phyloP scores from a whole-genome alignment of 495 filamentous ascomycete genomes.

The Podospora conica region DNA sequence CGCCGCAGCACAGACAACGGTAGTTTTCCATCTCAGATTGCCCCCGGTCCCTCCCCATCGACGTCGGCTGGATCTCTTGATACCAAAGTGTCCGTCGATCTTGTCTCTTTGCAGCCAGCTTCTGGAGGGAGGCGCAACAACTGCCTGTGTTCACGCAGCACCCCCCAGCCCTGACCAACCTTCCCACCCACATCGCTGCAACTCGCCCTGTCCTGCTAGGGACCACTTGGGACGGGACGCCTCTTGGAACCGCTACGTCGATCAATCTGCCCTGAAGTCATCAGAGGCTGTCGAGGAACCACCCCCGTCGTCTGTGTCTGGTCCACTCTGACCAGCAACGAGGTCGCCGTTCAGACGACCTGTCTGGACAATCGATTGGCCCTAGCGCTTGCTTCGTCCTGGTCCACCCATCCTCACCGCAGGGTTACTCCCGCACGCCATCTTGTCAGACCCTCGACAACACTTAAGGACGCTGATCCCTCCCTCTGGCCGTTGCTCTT shows the following conservation, averaged over 20 bases:
- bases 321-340: conserved; percentile 38
- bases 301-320: conserved; percentile 28
- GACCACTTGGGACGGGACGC: conserved; percentile 33
- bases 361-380: conserved; percentile 36
- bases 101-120: conserved; percentile 7
- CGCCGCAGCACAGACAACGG: background rate
- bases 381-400: conserved; percentile 16
- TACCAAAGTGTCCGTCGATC: conserved; percentile 18
- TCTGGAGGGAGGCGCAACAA: conserved; percentile 13
- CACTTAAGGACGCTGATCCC: conserved; percentile 79
- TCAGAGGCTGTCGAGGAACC: conserved; percentile 30
- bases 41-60: conserved; percentile 13
- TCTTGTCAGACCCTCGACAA: conserved; percentile 38
- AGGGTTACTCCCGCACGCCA: conserved; percentile 34
- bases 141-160: conserved; percentile 11
- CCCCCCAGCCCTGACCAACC: conserved; percentile 20
- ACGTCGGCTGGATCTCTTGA: conserved; percentile 21
- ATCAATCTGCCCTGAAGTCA: conserved; percentile 41
- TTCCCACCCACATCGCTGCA: conserved; percentile 24
- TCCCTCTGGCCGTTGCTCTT: conserved; percentile 37
- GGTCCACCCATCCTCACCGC: conserved; percentile 17
- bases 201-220: conserved; percentile 29
- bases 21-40: conserved; percentile 13
- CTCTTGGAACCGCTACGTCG: conserved; percentile 28
- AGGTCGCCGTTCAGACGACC: conserved; percentile 40